phyloP scores from a whole-genome alignment of 768 basidiomycete genomes.

The Leucocoprinus birnbaumii region DNA sequence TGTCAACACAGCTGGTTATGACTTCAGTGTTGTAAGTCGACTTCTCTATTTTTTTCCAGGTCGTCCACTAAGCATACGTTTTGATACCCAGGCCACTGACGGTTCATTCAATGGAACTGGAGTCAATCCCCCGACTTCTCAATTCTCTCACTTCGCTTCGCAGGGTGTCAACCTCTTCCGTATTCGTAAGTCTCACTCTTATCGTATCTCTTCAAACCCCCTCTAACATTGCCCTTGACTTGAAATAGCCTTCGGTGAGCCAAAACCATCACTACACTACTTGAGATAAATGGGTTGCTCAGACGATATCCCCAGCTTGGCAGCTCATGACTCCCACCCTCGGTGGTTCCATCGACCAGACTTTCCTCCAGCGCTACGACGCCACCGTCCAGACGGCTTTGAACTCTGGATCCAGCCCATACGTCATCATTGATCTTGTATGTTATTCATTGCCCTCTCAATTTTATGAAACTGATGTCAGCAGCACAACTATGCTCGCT shows the following conservation, averaged over 20 bases:
- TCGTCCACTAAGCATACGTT: not conserved
- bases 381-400: slow-evolving; percentile 45
- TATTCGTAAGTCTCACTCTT: slow-evolving; percentile 21
- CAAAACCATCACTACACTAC: too few species aligned
- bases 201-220: not conserved
- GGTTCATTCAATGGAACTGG: slow-evolving; percentile 41
- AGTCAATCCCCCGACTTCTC: slow-evolving; percentile 35
- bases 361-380: slow-evolving; percentile 45
- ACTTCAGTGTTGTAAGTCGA: slow-evolving; percentile 38
- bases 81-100: slow-evolving; percentile 24
- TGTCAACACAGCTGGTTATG: slow-evolving; percentile 48
- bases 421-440: slow-evolving; percentile 51
- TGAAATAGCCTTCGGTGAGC: slow-evolving; percentile 8
- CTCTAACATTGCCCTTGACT: not conserved
- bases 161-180: slow-evolving; percentile 51
- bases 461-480: not conserved
- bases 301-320: slow-evolving; percentile 35
- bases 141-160: slow-evolving; percentile 45
- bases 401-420: slow-evolving; percentile 33
- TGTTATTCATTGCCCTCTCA: slow-evolving; percentile 3
- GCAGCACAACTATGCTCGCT: slow-evolving; percentile 58
- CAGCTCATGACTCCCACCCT: slow-evolving; percentile 48
- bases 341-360: slow-evolving; percentile 42
- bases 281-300: not conserved
- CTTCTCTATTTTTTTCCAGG: not conserved